Base-by-base conservation (phyloP, 2,329 filamentous ascomycete genomes). In the Phialophora macrospora region DNA sequence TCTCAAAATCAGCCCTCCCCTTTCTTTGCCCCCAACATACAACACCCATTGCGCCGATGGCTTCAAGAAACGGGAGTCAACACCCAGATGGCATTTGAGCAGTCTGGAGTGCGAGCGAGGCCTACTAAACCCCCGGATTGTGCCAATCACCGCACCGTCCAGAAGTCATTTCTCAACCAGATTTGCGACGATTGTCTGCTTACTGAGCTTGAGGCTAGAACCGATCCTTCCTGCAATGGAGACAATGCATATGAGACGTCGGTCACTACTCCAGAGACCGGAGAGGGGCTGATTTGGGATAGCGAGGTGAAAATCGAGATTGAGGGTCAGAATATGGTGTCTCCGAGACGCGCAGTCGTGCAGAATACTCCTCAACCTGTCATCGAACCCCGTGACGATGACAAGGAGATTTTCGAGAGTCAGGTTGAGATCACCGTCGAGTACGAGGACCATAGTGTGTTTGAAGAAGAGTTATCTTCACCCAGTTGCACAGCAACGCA, bases 101-200 rank as follows among this genome's bases (percentile, higher is more conserved):
- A 54, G 20, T 38, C 30, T 32, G 60, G 14, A 28, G 24, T 51
- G 41, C 54, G 49, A 32, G 55, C 55, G 30, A 66, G 55, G 28
- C 46, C 56, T 30, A 12, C 57, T 8, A 62, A 67, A 41, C 62
- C 64, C 6, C 59, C 54, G 28, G 26, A 66, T 14, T 72, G 70
- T 56, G 62, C 68, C n/a, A 28, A 62, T 28, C 67, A 66, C 54
- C 41, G 30, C 12, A 62, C 46, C 6, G 65, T 70, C n/a, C 34
- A 69, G 26, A 68, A 61, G 49, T 62, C 64, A n/a, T 72, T 72
- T 41, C 60, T 72, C 12, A 71, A 72, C 44, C 71, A 67, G 14
- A 68, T 72, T 38, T 72, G 70, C 54, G 70, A 72, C 26, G 67
- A 71, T 32, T 72, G 71, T 57, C 56, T 72, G 9, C 49, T 68